Evolutionary conservation across 495 filamentous ascomycete genomes (phyloP), one percentile per base, ranked within the genome.

Genomic region (Penicillium verhagenii): DNA sequence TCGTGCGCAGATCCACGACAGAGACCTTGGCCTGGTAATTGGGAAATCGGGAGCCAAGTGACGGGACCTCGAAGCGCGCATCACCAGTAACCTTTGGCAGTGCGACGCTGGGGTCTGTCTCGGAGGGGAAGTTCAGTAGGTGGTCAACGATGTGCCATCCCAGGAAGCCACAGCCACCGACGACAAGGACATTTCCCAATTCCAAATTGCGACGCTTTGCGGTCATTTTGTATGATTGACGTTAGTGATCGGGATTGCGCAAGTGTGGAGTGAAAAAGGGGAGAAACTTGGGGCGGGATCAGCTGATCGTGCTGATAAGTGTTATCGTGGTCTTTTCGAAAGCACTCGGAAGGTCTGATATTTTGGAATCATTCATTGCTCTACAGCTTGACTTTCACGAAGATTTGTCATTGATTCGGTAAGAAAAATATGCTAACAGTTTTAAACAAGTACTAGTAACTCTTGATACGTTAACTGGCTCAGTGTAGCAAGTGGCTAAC

Each of bases 1-100:
- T 79, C 46, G 88, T 92, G 61, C 78, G 84, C 51, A 97, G 80
- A 66, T 99, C 94, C 61, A 97, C 79, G n/a, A 96, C 91, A 21
- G 86, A 86, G 23, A 97, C 79, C 31, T 78, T 76, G 52, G 82
- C 70, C 39, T 79, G 70, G 60, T 76, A 74, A 21, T 51, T 42
- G 1, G 76, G 76, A 55, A 73, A 79, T 1, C 76, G 70, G 6
- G 65, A 72, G 39, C 60, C 60, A 28, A 79, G 61, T 26, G 60
- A 58, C 16, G 74, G 74, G 51, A 65, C 72, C 7, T 75, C 66
- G 58, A 79, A 79, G 44, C 70, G 69, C 18, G 60, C 52, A 56
- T 77, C 70, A 44, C 65, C 70, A 29, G 68, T 48, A 6, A 70
- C 60, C 55, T 74, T 75, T 2, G 73, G 72, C 4, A 76, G 64